Evolutionary conservation across 345 rosid species (phyloP), one percentile per base, ranked within the genome.

Genomic region (Acer campestre): DNA sequence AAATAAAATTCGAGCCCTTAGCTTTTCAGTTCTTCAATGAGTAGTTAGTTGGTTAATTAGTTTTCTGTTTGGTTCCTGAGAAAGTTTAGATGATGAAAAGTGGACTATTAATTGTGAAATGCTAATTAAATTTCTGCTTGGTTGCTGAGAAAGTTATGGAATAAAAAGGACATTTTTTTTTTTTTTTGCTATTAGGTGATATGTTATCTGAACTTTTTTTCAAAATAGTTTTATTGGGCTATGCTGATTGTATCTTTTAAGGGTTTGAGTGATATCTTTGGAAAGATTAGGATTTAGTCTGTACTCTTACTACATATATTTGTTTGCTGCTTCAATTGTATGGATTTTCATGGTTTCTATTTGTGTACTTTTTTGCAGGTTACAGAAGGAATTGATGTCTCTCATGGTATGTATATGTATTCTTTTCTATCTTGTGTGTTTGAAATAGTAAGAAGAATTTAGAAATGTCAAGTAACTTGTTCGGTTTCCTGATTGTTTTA

Each of bases 311-410:
- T 13, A 27, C 2, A 23, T 8, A 61, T 48, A 11, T 20, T 48
- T 69, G 18, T 48, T 61, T 46, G 13, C 17, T 18, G 67, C 7
- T 46, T 61, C 38, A 27, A 13, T 12, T 14, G 17, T 12, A 35
- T 27, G 20, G 10, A 23, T 66, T 65, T 65, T 66, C 10, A 38
- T 22, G 61, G 66, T 61, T 62, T 17, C 4, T 67, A n/a, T 48
- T 18, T 6, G 46, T 6, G 46, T 20, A 61, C 5, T 11, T 10
- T 25, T 25, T 61, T 53, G 53, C 90, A 90, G 94, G 88, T 82
- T 90, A 53, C 94, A 90, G 71, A 85, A 89, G 79, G 94, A 90
- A 62, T 78, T 90, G 77, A 90, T 89, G 94, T 82, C 94, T 46
- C 78, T 90, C 13, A 90, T 90, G 94, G 94, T 90, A 77, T 70